Evolutionary conservation across 345 rosid species (phyloP).

Genomic region (Populus alba): DNA sequence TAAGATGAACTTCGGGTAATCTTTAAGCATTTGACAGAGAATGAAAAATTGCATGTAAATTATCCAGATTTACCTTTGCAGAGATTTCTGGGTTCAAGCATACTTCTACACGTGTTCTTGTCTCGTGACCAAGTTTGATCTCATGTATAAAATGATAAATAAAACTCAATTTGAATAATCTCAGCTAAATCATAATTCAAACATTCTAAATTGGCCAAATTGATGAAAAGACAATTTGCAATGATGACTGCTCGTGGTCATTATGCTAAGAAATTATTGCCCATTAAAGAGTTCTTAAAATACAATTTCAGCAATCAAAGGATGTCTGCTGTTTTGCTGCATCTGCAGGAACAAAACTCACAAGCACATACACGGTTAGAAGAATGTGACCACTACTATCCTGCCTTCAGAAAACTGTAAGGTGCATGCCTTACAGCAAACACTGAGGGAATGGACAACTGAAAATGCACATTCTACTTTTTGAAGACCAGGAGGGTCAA

Average conservation of each 20-base stretch:
- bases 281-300: background rate
- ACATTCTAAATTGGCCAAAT: background rate
- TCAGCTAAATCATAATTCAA: background rate
- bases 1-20: background rate
- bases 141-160: background rate
- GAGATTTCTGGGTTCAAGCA: background rate
- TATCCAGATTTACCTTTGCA: background rate
- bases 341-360: background rate
- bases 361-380: background rate
- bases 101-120: background rate
- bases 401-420: background rate
- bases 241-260: background rate
- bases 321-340: background rate
- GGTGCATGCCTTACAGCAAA: background rate
- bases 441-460: background rate
- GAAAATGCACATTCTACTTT: background rate
- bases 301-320: background rate
- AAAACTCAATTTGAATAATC: background rate
- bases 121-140: too few relatives aligned
- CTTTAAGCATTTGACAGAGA: too few relatives aligned
- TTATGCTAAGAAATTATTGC: background rate
- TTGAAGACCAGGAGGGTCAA: background rate
- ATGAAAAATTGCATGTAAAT: too few relatives aligned
- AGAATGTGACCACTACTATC: background rate
- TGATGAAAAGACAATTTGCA: background rate